A percentile compares a stretch with the other conserved stretches of the same genome.
Conservation (phyloP, 805 yeast species). For the Wickerhamia fluorescens region DNA sequence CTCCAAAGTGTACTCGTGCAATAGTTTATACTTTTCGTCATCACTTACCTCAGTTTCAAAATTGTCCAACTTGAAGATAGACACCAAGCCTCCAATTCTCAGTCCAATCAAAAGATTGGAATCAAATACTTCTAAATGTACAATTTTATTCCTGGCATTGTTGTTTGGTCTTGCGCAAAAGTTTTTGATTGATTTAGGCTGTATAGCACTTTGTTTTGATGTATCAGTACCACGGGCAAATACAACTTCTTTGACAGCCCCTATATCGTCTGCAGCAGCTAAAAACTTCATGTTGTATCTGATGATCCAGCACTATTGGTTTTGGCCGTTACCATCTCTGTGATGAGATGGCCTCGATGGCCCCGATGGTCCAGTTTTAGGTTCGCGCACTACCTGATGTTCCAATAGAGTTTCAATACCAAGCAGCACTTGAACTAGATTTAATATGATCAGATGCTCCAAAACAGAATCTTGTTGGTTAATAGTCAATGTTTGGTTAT, state of each 20-base stretch:
- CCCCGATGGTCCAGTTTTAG: no score
- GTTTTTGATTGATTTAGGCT: conserved; percentile 50
- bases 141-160: conserved; percentile 21
- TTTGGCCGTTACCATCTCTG: no score
- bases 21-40: conserved; percentile 30
- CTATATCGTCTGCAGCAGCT: conserved; percentile 61
- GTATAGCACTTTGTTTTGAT: conserved; percentile 56
- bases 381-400: no score
- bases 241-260: conserved; percentile 55
- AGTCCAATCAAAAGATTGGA: conserved; percentile 33
- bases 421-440: no score
- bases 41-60: conserved; percentile 15
- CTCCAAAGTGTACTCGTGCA: conserved; percentile 24
- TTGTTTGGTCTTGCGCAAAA: conserved; percentile 25
- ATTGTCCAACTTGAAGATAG: conserved; percentile 27
- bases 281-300: conserved; percentile 68
- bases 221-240: conserved; percentile 75
- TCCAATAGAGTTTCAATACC: no score
- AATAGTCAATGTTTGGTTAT: no score
- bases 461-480: no score
- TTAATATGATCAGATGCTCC: no score
- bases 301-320: no score
- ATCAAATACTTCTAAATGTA: conserved; percentile 23
- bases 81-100: conserved; percentile 37
- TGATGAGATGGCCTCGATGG: no score